phyloP scores from a whole-genome alignment of 768 basidiomycete species.

The Tulasnella sp. region DNA sequence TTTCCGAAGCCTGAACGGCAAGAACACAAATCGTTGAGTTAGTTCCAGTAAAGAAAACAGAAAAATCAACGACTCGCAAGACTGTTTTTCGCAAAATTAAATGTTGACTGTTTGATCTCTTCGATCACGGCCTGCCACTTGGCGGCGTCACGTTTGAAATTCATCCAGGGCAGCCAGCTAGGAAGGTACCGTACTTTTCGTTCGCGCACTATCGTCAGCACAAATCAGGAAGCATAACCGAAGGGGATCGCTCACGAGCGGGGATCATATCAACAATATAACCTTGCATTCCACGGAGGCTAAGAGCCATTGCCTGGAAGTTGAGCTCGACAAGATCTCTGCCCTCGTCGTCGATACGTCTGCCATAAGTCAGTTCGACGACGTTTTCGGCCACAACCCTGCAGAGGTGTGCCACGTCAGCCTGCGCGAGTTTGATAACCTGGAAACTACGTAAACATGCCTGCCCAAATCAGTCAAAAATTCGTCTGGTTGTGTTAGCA shows the following conservation, averaged over 20 bases:
- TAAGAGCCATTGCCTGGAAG: background rate
- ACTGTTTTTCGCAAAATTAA: background rate
- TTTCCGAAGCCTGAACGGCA: no score
- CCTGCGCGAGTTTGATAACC: background rate
- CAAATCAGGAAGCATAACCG: background rate
- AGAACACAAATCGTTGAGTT: background rate
- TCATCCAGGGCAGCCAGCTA: background rate
- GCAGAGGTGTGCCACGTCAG: background rate
- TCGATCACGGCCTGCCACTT: background rate
- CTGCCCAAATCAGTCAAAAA: background rate
- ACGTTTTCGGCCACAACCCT: background rate
- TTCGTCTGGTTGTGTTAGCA: background rate
- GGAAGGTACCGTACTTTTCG: slow-evolving; percentile 8
- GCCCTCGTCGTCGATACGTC: background rate
- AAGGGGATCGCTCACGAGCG: background rate
- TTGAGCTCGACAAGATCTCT: background rate
- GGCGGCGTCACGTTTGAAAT: slow-evolving; percentile 9
- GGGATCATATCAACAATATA: slow-evolving; percentile 4
- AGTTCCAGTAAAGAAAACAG: background rate
- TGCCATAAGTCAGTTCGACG: slow-evolving; percentile 1
- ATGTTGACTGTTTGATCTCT: background rate
- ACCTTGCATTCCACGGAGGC: background rate
- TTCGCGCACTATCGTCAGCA: background rate
- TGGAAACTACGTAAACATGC: background rate
- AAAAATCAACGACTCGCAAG: background rate